Evolutionary conservation across 768 basidiomycete species (phyloP).

Genomic region (Tricholoma saponaceum): DNA sequence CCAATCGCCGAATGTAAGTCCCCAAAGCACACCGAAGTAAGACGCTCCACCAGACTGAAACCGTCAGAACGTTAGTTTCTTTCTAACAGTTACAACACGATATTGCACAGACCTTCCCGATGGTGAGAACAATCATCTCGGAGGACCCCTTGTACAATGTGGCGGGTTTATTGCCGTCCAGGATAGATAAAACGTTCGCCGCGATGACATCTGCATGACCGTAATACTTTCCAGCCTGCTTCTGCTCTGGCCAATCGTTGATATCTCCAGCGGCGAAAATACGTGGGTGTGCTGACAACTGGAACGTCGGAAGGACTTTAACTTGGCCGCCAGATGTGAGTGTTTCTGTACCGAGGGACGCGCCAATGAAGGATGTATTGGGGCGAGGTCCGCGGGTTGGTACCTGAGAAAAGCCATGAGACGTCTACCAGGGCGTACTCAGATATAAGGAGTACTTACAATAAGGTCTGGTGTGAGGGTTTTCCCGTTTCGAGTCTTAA

Average conservation of each 20-base stretch:
- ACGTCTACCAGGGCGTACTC: no score
- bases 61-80: constrained; percentile 5
- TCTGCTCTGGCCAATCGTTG: constrained; percentile 61
- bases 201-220: constrained; percentile 43
- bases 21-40: constrained; percentile 43
- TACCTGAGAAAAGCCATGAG: constrained; percentile 20
- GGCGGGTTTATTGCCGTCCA: constrained; percentile 29
- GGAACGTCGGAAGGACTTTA: constrained; percentile 54
- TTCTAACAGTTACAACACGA: background rate
- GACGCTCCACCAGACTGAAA: constrained; percentile 36
- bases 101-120: constrained; percentile 44
- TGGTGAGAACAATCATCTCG: constrained; percentile 53
- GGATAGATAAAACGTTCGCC: constrained; percentile 44
- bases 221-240: constrained; percentile 43
- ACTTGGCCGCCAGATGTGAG: constrained; percentile 41
- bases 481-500: constrained; percentile 50
- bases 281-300: constrained; percentile 43
- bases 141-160: constrained; percentile 42
- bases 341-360: constrained; percentile 31
- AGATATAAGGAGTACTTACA: constrained; percentile 31
- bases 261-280: constrained; percentile 69
- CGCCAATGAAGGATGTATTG: constrained; percentile 45
- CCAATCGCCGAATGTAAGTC: constrained; percentile 44
- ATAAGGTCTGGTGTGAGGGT: constrained; percentile 52
- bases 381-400: constrained; percentile 39